These are phyloP conservation scores for Primulina huaijiensis DNA, from an alignment of 257 asterid genomes.

Conservation along the genomic window DNA sequence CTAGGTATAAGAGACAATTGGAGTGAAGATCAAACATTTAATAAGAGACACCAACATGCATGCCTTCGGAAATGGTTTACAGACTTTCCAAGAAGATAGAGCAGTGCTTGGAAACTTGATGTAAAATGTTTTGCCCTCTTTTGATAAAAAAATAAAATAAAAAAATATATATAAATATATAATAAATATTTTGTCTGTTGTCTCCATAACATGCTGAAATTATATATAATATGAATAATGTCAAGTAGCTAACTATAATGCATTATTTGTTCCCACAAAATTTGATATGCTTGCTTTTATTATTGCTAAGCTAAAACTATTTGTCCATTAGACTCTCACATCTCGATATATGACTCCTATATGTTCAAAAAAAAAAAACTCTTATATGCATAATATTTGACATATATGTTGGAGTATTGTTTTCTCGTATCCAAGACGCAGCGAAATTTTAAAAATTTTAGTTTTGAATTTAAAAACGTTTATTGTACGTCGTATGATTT, in stretches of 20 bases:
- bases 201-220: conserved; percentile 20
- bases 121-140: conserved; percentile 32
- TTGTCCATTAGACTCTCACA: too few relatives aligned
- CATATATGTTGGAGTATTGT: too few relatives aligned
- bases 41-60: not conserved
- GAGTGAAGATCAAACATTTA: not conserved
- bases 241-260: conserved; percentile 19
- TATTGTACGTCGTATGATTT: too few relatives aligned
- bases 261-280: conserved; percentile 8
- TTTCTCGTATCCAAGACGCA: too few relatives aligned
- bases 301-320: too few relatives aligned
- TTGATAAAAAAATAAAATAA: too few relatives aligned
- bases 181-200: conserved; percentile 28
- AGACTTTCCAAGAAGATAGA: not conserved
- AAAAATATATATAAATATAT: conserved; percentile 11
- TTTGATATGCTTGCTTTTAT: too few relatives aligned
- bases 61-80: not conserved
- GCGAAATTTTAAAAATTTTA: too few relatives aligned
- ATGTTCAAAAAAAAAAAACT: too few relatives aligned
- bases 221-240: conserved; percentile 14
- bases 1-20: not conserved
- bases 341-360: too few relatives aligned
- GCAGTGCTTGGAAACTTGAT: not conserved
- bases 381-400: too few relatives aligned
- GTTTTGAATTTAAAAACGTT: too few relatives aligned